Evolutionary conservation across 805 yeast genomes (phyloP).

Genomic region (Lachancea meyersii): DNA sequence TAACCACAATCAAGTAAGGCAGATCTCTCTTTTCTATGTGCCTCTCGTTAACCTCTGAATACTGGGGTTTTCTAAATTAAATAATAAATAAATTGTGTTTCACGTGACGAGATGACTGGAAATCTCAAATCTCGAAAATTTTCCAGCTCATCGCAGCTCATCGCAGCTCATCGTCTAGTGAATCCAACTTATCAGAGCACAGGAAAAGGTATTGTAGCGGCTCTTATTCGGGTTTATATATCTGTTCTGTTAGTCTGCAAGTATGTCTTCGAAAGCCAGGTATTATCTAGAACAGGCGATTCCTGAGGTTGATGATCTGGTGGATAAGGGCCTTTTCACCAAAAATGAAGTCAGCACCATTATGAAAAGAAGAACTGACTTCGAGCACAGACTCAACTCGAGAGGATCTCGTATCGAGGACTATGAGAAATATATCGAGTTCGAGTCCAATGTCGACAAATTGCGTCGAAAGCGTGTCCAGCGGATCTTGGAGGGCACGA

Average conservation of each 20-base stretch:
- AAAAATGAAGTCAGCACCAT: constrained; percentile 76
- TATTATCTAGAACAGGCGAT: constrained; percentile 63
- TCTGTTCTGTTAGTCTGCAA: too few relatives aligned
- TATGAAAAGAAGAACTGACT: constrained; percentile 91
- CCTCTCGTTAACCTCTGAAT: not conserved
- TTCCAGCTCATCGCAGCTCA: constrained; percentile 11
- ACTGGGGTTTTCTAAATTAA: not conserved
- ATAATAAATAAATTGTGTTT: not conserved
- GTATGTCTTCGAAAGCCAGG: constrained; percentile 50
- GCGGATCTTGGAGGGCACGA: constrained; percentile 50
- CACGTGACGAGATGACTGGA: too few relatives aligned
- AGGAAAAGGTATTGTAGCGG: too few relatives aligned
- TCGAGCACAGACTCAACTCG: constrained; percentile 82
- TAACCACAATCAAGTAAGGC: too few relatives aligned
- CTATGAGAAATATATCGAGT: constrained; percentile 70
- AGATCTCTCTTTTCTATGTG: too few relatives aligned
- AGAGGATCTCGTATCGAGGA: constrained; percentile 77
- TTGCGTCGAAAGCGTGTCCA: constrained; percentile 65
- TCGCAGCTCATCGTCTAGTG: constrained; percentile 7
- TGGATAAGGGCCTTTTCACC: constrained; percentile 71
- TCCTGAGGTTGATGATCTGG: constrained; percentile 87
- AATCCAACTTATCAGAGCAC: not conserved
- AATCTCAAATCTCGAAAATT: constrained; percentile 7
- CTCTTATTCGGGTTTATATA: too few relatives aligned
- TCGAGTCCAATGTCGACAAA: constrained; percentile 72